These are phyloP conservation scores for Tritrichomonas foetus DNA, from an alignment of 208 protist species.

Conservation along the genomic window DNA sequence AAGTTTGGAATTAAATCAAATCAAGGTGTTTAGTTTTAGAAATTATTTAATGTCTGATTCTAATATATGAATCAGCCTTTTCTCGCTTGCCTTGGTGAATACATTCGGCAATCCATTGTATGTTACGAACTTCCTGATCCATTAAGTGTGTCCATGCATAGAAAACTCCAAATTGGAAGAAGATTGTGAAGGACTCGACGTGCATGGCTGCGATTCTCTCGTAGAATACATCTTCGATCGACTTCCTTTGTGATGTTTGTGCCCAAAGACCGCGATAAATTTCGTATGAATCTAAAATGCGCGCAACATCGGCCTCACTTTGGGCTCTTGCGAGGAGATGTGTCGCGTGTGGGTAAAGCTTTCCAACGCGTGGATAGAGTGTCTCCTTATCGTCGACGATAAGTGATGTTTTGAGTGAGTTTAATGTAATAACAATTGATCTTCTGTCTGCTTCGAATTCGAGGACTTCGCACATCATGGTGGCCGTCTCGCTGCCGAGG, in stretches of 20 bases:
- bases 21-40: too few species aligned
- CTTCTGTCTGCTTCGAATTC: constrained; percentile 61
- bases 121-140: constrained; percentile 56
- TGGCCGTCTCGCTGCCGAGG: constrained; percentile 48
- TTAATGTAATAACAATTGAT: constrained; percentile 59
- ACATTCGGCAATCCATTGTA: constrained; percentile 59
- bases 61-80: background rate
- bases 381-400: background rate
- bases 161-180: constrained; percentile 48
- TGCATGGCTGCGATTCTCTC: constrained; percentile 46
- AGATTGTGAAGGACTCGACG: constrained; percentile 36
- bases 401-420: constrained; percentile 48
- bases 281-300: constrained; percentile 47
- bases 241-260: constrained; percentile 7
- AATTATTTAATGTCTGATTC: background rate
- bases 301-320: constrained; percentile 45
- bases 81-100: constrained; percentile 44
- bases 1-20: too few species aligned
- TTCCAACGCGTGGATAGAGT: background rate
- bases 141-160: constrained; percentile 54
- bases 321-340: constrained; percentile 36
- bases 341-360: constrained; percentile 44
- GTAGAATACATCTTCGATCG: constrained; percentile 44
- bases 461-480: constrained; percentile 49
- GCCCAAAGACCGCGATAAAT: background rate